Conservation (phyloP, 176 grass and related monocot species). For the Juncus inflexus region DNA sequence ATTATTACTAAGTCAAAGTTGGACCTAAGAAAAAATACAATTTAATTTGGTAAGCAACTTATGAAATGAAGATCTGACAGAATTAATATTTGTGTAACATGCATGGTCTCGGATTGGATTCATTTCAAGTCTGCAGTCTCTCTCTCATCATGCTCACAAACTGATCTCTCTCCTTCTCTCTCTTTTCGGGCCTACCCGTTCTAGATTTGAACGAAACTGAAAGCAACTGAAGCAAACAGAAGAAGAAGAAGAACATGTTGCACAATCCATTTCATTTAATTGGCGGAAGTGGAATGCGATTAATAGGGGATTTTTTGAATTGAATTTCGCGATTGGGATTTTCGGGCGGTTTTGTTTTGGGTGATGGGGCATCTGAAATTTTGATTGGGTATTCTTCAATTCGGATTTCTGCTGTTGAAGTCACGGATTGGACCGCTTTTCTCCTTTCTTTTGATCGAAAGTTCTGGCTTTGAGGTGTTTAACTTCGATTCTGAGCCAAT, state of each 20-base stretch:
- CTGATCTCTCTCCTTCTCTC: constrained; percentile 20
- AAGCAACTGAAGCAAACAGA: constrained; percentile 5
- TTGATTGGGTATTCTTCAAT: constrained; percentile 11
- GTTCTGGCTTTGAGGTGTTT: not conserved
- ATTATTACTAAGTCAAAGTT: no score
- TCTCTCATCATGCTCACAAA: no score
- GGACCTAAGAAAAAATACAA: no score
- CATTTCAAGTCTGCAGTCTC: no score
- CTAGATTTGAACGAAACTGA: constrained; percentile 13
- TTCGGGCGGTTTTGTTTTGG: not conserved
- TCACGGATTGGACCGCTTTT: not conserved
- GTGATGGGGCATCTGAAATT: not conserved
- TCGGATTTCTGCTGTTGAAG: not conserved
- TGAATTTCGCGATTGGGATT: no score
- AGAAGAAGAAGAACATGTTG: not conserved
- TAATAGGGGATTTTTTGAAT: no score
- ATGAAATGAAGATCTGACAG: no score
- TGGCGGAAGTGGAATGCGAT: constrained; percentile 6
- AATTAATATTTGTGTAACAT: no score
- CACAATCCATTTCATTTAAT: not conserved
- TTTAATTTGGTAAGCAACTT: no score
- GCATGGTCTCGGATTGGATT: no score
- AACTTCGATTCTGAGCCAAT: constrained; percentile 5
- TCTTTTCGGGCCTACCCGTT: constrained; percentile 7
- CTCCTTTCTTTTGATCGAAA: not conserved